Evolutionary conservation across 139 green algal species (phyloP), one percentile per base, ranked within the genome.

Genomic region (Chlamydomonas schloesseri): DNA sequence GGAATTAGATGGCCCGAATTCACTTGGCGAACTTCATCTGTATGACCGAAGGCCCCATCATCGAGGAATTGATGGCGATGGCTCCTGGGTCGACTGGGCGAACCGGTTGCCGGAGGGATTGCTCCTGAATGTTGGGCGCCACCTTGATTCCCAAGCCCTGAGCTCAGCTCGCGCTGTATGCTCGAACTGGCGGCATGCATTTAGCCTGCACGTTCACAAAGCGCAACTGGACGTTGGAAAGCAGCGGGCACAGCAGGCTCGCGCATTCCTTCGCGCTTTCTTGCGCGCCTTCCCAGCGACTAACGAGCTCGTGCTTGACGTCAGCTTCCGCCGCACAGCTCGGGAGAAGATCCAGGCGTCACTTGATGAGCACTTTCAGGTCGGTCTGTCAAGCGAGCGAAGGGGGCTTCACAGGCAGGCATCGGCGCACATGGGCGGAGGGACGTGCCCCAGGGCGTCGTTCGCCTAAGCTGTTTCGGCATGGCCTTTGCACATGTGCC

Each of bases 291-390:
- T 87, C 46, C 81, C 81, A 17, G 46, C 53, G 5, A 79, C 69
- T 5, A 62, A 26, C 13, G 81, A 87, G 34, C 68, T 87, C 3
- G 55, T 87, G 9, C 26, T 87, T 33, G 81, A 87, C 2, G 58
- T 87, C 34, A 87, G 42, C 3, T 87, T 87, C 47, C 69, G 81
- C 20, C 81, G 81, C 2, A 79, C 69, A 23, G 69, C 81, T 13
- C 69, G 81, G 10, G 81, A 87, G n/a, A 78, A 79, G 23, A 87
- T 87, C 55, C 81, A 87, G 81, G 81, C 81, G 1, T 55, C 81
- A 0, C 69, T 87, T 2, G 81, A 87, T 28, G 68, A 78, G 69
- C 69, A 87, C 24, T 80, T 87, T 53, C 53, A 33, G 42, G 42
- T 50, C n/a, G n/a, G n/a, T n/a, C n/a, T n/a, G n/a, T n/a, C n/a